Base-by-base conservation (phyloP, 1,284 basidiomycete genomes). In the Meira nashicola region DNA sequence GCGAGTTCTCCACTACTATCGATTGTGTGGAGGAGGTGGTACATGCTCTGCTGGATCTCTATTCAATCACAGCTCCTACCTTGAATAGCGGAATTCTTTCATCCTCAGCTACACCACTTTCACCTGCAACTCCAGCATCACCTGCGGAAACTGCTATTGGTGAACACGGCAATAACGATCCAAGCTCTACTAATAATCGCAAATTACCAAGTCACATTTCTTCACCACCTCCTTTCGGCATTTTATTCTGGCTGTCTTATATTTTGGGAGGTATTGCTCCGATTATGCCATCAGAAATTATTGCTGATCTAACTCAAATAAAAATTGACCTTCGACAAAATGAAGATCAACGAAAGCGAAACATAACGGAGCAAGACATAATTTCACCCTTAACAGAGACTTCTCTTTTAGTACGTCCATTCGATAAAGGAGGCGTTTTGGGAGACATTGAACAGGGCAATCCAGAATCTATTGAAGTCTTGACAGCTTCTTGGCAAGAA, bases 21-120 rank as follows among this genome's bases (percentile, higher is more conserved):
- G 28, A 33, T 33, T 33, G 28, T 33, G 28, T 33, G 28, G 28
- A 33, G 8, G 56, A 58, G 15, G 56, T 58, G n/a, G 50, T 54
- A 9, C 56, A 58, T 48, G 12, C 47, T 28, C 7, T 58, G 12
- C 23, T 58, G 38, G 56, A 58, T 28, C 38, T 58, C 15, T 58
- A 58, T 33, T n/a, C 37, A 17, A 14, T 48, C 12, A 39, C 54
- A n/a, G 25, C 23, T 11, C 19, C 55, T 28, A 17, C 55, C 21
- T 21, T 57, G 14, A 19, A 33, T 3, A 46, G 14, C 38, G n/a
- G 14, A 2, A 17, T n/a, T 8, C 21, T n/a, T 17, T 55, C 54
- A 17, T n/a, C 54, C 7, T 17, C 14, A 4, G 17, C 25, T 12
- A 55, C 54, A 23, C 54, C 54, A 15, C 47, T 37, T 23, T 49